phyloP scores from a whole-genome alignment of 116 monocot species.

The Cymodocea nodosa region DNA sequence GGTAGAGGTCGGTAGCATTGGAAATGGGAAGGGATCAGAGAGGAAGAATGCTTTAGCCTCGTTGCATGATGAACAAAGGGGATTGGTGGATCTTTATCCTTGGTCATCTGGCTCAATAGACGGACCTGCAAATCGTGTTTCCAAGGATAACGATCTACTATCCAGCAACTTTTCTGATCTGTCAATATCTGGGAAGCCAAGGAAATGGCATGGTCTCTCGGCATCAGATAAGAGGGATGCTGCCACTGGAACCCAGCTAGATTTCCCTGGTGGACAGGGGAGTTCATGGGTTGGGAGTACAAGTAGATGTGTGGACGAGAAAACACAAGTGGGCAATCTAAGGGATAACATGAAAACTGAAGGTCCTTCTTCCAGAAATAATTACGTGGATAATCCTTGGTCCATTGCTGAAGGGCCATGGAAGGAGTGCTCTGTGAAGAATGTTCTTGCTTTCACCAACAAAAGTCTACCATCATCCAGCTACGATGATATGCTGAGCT shows the following conservation, averaged over 20 bases:
- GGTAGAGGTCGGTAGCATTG: constrained; percentile 54
- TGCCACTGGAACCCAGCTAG: constrained; percentile 4
- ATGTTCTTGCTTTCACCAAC: constrained; percentile 47
- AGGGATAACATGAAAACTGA: constrained; percentile 10
- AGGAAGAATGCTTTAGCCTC: background rate
- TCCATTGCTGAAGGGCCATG: constrained; percentile 25
- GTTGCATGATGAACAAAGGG: background rate
- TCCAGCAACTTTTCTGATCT: constrained; percentile 48
- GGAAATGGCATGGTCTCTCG: constrained; percentile 3
- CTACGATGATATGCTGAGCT: constrained; percentile 13
- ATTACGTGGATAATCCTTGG: constrained; percentile 40
- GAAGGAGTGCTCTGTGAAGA: constrained; percentile 63
- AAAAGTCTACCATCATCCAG: constrained; percentile 32
- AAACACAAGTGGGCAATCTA: constrained; percentile 10
- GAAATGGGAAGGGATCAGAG: constrained; percentile 6
- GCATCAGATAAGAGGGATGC: constrained; percentile 16
- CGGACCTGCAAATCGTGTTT: background rate
- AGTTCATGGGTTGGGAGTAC: constrained; percentile 7
- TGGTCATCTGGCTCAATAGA: constrained; percentile 16
- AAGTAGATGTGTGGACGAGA: constrained; percentile 14
- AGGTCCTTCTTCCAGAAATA: constrained; percentile 11
- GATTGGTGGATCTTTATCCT: constrained; percentile 52
- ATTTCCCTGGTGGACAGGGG: constrained; percentile 10
- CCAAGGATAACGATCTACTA: constrained; percentile 8
- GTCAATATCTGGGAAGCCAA: constrained; percentile 34